Conservation (phyloP, 176 grass and related monocot species). For the Elaeis guineensis region DNA sequence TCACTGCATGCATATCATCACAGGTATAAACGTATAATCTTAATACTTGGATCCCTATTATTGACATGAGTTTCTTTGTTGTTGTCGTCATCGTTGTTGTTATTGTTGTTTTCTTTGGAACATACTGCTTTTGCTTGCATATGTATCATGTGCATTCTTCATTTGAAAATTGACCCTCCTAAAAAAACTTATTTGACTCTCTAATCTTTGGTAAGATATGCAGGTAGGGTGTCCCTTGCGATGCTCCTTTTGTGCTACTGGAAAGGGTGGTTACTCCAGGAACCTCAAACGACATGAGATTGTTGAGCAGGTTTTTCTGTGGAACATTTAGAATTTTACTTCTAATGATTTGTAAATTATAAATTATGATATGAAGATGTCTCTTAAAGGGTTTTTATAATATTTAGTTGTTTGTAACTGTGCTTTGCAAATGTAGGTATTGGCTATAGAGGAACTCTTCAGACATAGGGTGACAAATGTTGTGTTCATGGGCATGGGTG, state of each 20-base stretch:
- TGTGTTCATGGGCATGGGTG: slow-evolving; percentile 99
- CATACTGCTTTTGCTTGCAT: no score
- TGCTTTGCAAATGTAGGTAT: slow-evolving; percentile 37
- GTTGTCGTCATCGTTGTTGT: neutral
- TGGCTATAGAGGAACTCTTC: slow-evolving; percentile 79
- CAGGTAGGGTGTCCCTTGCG: slow-evolving; percentile 89
- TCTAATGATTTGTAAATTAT: neutral
- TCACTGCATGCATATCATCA: slow-evolving; percentile 87
- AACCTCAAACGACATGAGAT: slow-evolving; percentile 81
- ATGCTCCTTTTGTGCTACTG: slow-evolving; percentile 84
- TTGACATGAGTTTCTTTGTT: neutral
- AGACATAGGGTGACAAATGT: slow-evolving; percentile 90
- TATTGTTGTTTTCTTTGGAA: neutral
- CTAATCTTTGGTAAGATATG: slow-evolving; percentile 1
- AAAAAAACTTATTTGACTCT: no score
- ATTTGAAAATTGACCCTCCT: no score
- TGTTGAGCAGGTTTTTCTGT: slow-evolving; percentile 56
- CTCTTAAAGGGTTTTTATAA: no score
- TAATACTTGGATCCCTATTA: neutral
- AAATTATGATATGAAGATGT: no score
- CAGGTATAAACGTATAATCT: slow-evolving; percentile 36
- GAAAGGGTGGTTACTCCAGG: slow-evolving; percentile 86
- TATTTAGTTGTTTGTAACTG: no score
- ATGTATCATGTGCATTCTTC: no score
- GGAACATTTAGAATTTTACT: neutral